A percentile compares a stretch with the other conserved stretches of the same genome.
phyloP scores from a whole-genome alignment of 2,329 filamentous ascomycete species.

The Malbranchea zuffiana region DNA sequence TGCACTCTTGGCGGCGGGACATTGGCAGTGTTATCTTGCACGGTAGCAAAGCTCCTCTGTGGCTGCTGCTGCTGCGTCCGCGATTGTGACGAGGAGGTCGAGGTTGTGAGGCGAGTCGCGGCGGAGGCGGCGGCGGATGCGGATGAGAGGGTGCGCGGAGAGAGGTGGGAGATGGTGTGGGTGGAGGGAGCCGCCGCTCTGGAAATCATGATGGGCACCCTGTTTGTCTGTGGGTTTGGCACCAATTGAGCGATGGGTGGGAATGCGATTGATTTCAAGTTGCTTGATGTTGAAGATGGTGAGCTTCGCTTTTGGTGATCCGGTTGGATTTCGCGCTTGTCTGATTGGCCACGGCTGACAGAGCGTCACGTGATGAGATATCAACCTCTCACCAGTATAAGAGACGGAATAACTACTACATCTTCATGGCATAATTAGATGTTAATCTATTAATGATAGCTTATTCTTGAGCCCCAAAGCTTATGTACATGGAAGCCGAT shows the following conservation, averaged over 20 bases:
- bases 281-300: constrained; percentile 22
- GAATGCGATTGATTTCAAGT: constrained; percentile 13
- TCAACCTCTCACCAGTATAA: not conserved
- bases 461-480: too few relatives aligned
- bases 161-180: constrained; percentile 31
- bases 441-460: too few relatives aligned
- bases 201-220: constrained; percentile 33
- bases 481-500: too few relatives aligned
- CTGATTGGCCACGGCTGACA: constrained; percentile 25
- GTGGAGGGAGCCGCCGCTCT: constrained; percentile 34
- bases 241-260: constrained; percentile 24
- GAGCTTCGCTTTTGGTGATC: constrained; percentile 32
- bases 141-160: constrained; percentile 31
- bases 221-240: constrained; percentile 14
- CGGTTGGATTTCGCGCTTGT: too few relatives aligned
- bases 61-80: constrained; percentile 37
- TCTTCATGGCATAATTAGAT: too few relatives aligned
- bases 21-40: constrained; percentile 53
- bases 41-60: constrained; percentile 63
- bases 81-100: constrained; percentile 22
- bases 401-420: not conserved
- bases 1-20: constrained; percentile 58
- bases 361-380: constrained; percentile 23
- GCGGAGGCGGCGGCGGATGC: constrained; percentile 21
- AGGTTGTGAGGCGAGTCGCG: constrained; percentile 21